Conservation (phyloP, 2,329 filamentous ascomycete species). For the Ceratocystis ficicola region DNA sequence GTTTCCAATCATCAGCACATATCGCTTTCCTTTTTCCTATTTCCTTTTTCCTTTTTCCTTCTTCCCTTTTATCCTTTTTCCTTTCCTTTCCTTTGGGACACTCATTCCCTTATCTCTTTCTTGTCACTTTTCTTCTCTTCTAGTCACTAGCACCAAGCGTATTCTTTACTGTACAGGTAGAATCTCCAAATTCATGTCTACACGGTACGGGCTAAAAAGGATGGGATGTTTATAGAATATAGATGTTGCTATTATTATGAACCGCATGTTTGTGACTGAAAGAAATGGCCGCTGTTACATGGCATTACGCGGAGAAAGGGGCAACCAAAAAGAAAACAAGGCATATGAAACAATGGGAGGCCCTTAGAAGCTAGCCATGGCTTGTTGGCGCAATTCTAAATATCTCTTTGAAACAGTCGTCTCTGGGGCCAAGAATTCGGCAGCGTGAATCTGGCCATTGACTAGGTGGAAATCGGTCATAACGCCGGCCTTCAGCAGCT, state of each 20-base stretch:
- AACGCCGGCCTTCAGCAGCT: slow-evolving; percentile 29
- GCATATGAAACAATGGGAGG: background rate
- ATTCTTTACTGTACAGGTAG: slow-evolving; percentile 6
- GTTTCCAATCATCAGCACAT: background rate
- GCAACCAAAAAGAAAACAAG: background rate
- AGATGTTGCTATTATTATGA: background rate
- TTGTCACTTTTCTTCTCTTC: slow-evolving; percentile 12
- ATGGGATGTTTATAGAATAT: slow-evolving; percentile 8
- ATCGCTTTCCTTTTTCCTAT: background rate
- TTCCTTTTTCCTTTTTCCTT: background rate
- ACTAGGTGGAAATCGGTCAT: slow-evolving; percentile 34
- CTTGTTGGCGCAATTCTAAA: background rate
- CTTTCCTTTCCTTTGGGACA: background rate
- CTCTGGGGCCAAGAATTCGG: slow-evolving; percentile 17
- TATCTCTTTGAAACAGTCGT: background rate
- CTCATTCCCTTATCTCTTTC: background rate
- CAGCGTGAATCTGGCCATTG: slow-evolving; percentile 30
- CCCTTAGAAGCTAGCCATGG: slow-evolving; percentile 2
- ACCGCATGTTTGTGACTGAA: background rate
- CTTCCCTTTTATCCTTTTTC: too few species aligned
- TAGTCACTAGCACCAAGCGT: background rate
- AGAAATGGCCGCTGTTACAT: background rate
- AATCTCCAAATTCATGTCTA: slow-evolving; percentile 4
- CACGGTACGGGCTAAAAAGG: slow-evolving; percentile 4
- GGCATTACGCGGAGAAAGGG: background rate